phyloP scores from a whole-genome alignment of 257 asterid genomes.

The Voacanga thouarsii region DNA sequence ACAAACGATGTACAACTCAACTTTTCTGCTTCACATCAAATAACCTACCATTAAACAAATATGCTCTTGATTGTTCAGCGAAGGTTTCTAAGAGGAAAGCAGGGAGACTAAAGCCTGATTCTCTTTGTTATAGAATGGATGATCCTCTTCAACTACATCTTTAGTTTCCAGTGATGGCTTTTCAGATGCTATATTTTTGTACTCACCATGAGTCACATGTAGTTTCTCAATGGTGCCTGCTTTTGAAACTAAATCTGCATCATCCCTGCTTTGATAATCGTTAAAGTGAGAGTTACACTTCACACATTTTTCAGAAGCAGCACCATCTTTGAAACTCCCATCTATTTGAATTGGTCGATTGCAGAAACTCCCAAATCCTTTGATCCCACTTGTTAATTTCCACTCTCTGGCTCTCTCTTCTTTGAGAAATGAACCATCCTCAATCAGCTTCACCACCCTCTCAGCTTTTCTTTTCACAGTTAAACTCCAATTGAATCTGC shows the following conservation, averaged over 20 bases:
- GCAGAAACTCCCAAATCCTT: no score
- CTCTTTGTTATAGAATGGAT: constrained; percentile 63
- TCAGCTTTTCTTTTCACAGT: constrained; percentile 57
- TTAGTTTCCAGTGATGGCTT: background rate
- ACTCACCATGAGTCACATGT: no score
- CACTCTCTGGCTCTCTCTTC: constrained; percentile 68
- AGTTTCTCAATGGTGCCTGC: no score
- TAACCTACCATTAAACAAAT: background rate
- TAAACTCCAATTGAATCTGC: constrained; percentile 81
- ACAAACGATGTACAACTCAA: background rate
- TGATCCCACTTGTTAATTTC: no score
- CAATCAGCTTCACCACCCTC: constrained; percentile 58
- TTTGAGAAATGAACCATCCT: constrained; percentile 48
- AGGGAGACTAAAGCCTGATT: constrained; percentile 40
- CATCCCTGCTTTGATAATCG: no score
- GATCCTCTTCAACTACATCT: constrained; percentile 38
- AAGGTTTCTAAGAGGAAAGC: constrained; percentile 33
- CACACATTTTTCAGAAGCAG: no score
- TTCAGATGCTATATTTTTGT: background rate
- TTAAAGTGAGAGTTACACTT: no score
- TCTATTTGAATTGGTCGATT: no score
- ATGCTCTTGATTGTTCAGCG: background rate
- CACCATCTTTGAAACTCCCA: no score
- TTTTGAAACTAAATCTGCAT: no score
- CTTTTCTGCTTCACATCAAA: background rate